Base-by-base conservation (phyloP, 2,329 filamentous ascomycete genomes). In the Fusarium cicatricum region DNA sequence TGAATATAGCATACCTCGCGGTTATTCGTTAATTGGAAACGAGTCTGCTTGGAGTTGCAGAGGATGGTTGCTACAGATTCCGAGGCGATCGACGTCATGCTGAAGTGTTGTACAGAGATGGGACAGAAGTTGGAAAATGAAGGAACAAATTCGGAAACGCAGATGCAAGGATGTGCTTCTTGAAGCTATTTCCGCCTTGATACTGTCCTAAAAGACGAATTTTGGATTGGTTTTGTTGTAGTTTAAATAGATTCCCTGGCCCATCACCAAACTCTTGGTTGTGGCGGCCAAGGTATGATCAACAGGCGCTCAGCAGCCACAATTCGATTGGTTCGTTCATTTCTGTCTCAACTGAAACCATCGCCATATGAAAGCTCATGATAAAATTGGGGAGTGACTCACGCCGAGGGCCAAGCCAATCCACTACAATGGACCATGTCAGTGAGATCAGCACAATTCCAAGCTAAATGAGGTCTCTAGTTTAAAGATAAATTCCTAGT, bases 11-110 rank as follows among this genome's bases (percentile, higher is more conserved):
- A 6, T 71, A 87, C 85, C 76, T 88, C 85, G 54, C 77, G 81
- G 71, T 78, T 82, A 68, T 78, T 86, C 23, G 80, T 78, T 59
- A 73, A 82, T 60, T 74, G 84, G 59, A 90, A 89, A 11, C 87
- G 82, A 2, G 86, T 89, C 68, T 89, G 86, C 65, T 87, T 89
- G 70, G 85, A 86, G 16, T 84, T 86, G 62, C 85, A 86, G 42
- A 87, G 74, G 52, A 89, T 82, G 3, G 80, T 80, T 12, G 81
- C 74, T 28, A 78, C 80, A 5, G 80, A 80, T 60, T 83, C 80
- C 11, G 80, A 75, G 48, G 75, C 74, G 66, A 80, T 81, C 12
- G 79, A 81, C 39, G 78, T 79, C 79, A 81, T 82, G 11, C 45
- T 65, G 44, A 8, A 14, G 15, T 17, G n/a, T 34, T 37, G 19